Evolutionary conservation across 192 early-diverging fungal species (phyloP).

Genomic region (Blastocladiella britannica): DNA sequence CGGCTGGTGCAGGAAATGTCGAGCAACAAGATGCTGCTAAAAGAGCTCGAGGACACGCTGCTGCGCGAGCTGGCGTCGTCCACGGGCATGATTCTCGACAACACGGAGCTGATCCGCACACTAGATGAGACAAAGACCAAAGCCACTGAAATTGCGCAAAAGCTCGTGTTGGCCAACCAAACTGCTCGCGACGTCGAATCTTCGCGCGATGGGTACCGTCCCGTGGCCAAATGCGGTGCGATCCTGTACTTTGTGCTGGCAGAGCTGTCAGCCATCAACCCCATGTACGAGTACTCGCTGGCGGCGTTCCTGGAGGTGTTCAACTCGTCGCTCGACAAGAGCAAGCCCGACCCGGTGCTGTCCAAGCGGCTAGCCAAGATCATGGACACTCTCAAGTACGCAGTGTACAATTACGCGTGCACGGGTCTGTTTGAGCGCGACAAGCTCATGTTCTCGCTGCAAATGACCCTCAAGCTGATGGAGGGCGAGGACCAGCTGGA

Average conservation of each 20-base stretch:
- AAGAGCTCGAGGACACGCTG: constrained; percentile 79
- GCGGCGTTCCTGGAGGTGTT: constrained; percentile 91
- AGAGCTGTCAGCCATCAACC: constrained; percentile 63
- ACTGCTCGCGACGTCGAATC: constrained; percentile 91
- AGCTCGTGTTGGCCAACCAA: constrained; percentile 79
- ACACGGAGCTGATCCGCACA: constrained; percentile 79
- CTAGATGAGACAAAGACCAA: constrained; percentile 90
- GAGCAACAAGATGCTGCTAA: constrained; percentile 79
- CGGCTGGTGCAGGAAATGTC: constrained; percentile 86
- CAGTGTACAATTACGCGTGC: constrained; percentile 60
- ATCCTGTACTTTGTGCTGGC: constrained; percentile 92
- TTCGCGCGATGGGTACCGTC: constrained; percentile 68
- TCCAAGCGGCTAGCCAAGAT: constrained; percentile 62
- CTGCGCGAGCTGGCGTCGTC: constrained; percentile 81
- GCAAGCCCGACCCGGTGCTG: constrained; percentile 32
- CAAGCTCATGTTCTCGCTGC: constrained; percentile 69
- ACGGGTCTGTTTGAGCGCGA: constrained; percentile 72
- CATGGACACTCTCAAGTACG: constrained; percentile 59
- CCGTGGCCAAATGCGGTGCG: constrained; percentile 73
- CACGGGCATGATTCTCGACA: constrained; percentile 92
- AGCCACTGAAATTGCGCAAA: constrained; percentile 77
- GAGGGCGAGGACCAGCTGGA: not conserved
- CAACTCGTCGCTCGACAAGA: constrained; percentile 55
- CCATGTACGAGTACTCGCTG: constrained; percentile 97
- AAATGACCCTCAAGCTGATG: constrained; percentile 32